Base-by-base conservation (phyloP, 164 flowering plant species). In the Macadamia tetraphylla region DNA sequence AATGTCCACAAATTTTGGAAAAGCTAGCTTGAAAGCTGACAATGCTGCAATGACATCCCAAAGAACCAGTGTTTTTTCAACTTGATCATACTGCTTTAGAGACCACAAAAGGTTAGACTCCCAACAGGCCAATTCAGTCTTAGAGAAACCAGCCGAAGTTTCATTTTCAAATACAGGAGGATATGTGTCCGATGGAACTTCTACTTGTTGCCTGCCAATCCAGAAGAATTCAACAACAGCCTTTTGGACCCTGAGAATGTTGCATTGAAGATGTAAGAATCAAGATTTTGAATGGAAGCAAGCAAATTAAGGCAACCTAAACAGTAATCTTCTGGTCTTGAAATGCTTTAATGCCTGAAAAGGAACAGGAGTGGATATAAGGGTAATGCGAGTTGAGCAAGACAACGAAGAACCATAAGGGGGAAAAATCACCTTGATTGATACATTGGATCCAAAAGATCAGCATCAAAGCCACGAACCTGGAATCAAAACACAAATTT, bases 31-130 rank as follows among this genome's bases (percentile, higher is more conserved):
- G 75, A 94, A 83, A 70, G 88, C 95, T 71, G 76, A 66, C 43
- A 90, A 75, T 67, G 92, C 89, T 62, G 88, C 83, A 63, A 87
- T 68, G 18, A 87, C 68, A 74, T 94, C 99, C 97, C 97, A 94
- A 71, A 85, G 60, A 66, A 86, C 88, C 60, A 92, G 76, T 43
- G 88, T 83, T 73, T 81, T 84, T 57, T 73, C 64, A 2, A 35
- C n/a, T 69, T 73, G 13, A 35, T 81, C 84, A 70, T 64, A 77
- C 69, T 79, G 81, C 64, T 84, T 80, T 48, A 92, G 75, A 67
- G 90, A 84, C 87, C 89, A 81, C 70, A 90, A 18, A 23, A 90
- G 73, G 73, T 85, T 90, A 42, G 72, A 73, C 60, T 79, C 85
- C 97, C 97, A 94, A 58, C 67, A 71, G 29, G 43, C 64, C 56